Percentiles rank a stretch among this genome's conserved stretches.
Evolutionary conservation across 305 asterid genomes (phyloP).

Genomic region (Ajuga reptans): DNA sequence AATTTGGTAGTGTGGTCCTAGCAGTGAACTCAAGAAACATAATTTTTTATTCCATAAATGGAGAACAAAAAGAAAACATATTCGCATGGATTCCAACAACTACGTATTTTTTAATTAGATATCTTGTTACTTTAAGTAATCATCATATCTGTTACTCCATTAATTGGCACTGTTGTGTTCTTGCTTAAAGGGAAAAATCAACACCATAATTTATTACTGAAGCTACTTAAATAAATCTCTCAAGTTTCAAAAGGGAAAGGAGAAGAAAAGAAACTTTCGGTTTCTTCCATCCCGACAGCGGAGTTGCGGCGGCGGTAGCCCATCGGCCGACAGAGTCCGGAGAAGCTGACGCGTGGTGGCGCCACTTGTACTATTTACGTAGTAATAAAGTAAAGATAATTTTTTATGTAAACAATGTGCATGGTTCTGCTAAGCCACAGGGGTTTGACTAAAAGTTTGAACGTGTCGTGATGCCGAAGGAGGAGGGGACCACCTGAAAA

Average conservation of each 20-base stretch:
- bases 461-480: constrained; percentile 26
- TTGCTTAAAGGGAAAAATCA: constrained; percentile 20
- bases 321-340: constrained; percentile 42
- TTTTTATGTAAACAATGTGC: constrained; percentile 15
- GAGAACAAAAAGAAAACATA: constrained; percentile 10
- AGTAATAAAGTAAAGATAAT: constrained; percentile 16
- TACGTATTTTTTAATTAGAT: background rate
- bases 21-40: background rate
- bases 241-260: background rate
- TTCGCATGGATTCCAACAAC: constrained; percentile 22
- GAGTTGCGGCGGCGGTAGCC: constrained; percentile 35
- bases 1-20: constrained; percentile 16
- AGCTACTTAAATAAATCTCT: background rate
- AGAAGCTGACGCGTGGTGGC: constrained; percentile 24
- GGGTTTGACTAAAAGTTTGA: constrained; percentile 34
- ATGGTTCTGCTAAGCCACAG: constrained; percentile 13
- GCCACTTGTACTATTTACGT: constrained; percentile 33
- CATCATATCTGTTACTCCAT: background rate
- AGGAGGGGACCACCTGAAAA: constrained; percentile 33
- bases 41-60: background rate
- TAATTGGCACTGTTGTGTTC: background rate
- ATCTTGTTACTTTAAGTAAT: constrained; percentile 19
- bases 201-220: background rate
- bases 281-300: constrained; percentile 45
- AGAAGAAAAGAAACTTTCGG: background rate